A percentile compares a stretch with the other conserved stretches of the same genome.
These are phyloP conservation scores for Hevea brasiliensis DNA, from an alignment of 345 rosid genomes.

Conservation along the genomic window DNA sequence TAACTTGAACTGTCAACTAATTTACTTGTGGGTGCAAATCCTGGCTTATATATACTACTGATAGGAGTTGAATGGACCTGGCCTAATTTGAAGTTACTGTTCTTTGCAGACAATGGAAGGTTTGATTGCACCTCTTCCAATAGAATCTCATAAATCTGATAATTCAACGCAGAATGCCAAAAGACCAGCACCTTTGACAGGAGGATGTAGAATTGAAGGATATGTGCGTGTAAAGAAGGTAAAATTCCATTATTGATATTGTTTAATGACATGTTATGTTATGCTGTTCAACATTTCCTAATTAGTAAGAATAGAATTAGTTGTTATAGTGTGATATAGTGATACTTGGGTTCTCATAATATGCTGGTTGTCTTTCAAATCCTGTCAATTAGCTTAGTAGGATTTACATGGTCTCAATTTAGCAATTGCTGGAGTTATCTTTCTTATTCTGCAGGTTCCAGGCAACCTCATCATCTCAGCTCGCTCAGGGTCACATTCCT, in stretches of 20 bases:
- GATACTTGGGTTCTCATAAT: not conserved
- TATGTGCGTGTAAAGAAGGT: slow-evolving; percentile 96
- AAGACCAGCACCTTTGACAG: slow-evolving; percentile 81
- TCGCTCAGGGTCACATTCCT: slow-evolving; percentile 89
- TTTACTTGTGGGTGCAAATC: slow-evolving; percentile 7
- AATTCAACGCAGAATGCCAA: slow-evolving; percentile 40
- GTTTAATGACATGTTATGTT: too few species aligned
- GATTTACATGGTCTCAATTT: not conserved
- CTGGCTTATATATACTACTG: not conserved
- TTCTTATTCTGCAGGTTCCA: slow-evolving; percentile 70
- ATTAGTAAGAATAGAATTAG: not conserved
- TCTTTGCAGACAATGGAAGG: slow-evolving; percentile 65
- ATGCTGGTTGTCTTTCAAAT: not conserved
- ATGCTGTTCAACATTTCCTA: not conserved
- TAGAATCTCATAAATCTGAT: slow-evolving; percentile 57
- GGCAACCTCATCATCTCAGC: slow-evolving; percentile 91
- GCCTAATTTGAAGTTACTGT: slow-evolving; percentile 18
- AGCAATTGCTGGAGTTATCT: slow-evolving; percentile 3
- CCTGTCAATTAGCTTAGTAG: not conserved
- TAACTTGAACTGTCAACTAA: not conserved
- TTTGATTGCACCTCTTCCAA: slow-evolving; percentile 62
- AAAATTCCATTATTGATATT: not conserved
- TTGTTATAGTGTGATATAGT: not conserved
- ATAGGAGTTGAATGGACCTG: not conserved
- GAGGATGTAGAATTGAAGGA: slow-evolving; percentile 98